Evolutionary conservation across 805 yeast species (phyloP).

Genomic region (Ogataea henricii): DNA sequence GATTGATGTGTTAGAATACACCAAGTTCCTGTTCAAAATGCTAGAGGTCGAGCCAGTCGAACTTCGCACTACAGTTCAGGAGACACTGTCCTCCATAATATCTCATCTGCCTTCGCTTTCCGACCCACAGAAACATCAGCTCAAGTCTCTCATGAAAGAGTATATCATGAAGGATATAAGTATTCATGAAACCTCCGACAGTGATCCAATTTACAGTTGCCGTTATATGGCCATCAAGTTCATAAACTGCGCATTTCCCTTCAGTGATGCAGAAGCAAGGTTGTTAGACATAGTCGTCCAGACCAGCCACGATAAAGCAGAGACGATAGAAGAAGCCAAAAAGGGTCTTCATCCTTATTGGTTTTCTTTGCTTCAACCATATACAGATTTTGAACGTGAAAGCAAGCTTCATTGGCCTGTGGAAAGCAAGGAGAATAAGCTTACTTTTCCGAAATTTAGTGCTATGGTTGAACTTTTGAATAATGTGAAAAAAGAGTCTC

Average conservation of each 20-base stretch:
- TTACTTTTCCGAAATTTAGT: conserved; percentile 57
- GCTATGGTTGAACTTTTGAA: conserved; percentile 38
- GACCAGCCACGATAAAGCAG: conserved; percentile 58
- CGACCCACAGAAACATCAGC: conserved; percentile 37
- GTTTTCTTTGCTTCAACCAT: conserved; percentile 56
- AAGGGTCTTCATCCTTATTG: conserved; percentile 85
- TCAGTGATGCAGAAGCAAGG: conserved; percentile 68
- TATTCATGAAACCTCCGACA: conserved; percentile 32
- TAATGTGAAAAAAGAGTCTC: conserved; percentile 24
- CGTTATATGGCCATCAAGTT: conserved; percentile 68
- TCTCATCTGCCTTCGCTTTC: conserved; percentile 48
- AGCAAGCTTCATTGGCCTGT: conserved; percentile 1
- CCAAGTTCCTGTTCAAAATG: conserved; percentile 72
- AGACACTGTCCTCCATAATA: conserved; percentile 62
- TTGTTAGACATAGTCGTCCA: conserved; percentile 63
- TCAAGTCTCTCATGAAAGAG: conserved; percentile 40
- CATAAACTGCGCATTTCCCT: conserved; percentile 63
- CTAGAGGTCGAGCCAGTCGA: conserved; percentile 64
- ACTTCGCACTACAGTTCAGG: conserved; percentile 68
- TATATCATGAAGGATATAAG: conserved; percentile 1
- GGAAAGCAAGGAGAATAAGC: conserved; percentile 33
- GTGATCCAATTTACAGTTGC: conserved; percentile 38
- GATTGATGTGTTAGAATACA: conserved; percentile 49
- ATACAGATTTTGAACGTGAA: conserved; percentile 1
- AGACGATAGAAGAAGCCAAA: conserved; percentile 75